These are phyloP conservation scores for Podila verticillata DNA, from an alignment of 192 early-diverging fungal genomes.

Conservation along the genomic window DNA sequence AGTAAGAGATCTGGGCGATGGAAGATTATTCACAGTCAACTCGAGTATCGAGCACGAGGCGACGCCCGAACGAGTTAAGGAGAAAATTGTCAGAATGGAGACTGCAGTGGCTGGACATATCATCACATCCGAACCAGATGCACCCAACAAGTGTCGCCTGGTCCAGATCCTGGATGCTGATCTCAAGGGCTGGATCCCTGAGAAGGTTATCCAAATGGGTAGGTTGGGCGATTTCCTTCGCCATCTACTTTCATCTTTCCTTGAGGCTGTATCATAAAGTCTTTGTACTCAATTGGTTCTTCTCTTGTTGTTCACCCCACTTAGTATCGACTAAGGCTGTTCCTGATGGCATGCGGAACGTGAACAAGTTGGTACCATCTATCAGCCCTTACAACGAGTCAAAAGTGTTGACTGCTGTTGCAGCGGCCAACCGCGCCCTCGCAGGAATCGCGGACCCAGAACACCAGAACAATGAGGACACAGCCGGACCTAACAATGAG, in stretches of 20 bases:
- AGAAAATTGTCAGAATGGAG: slow-evolving; percentile 47
- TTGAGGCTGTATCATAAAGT: too few species aligned
- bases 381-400: slow-evolving; percentile 11
- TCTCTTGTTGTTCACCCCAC: neutral
- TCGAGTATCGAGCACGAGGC: slow-evolving; percentile 34
- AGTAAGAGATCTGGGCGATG: slow-evolving; percentile 33
- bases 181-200: slow-evolving; percentile 54
- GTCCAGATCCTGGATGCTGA: slow-evolving; percentile 45
- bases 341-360: slow-evolving; percentile 37
- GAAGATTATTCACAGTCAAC: slow-evolving; percentile 26
- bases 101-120: slow-evolving; percentile 47
- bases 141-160: slow-evolving; percentile 38
- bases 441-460: neutral
- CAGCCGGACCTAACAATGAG: neutral
- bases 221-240: neutral
- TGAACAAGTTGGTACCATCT: slow-evolving; percentile 27
- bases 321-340: slow-evolving; percentile 49
- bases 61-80: slow-evolving; percentile 32
- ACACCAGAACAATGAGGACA: neutral
- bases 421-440: neutral
- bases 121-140: slow-evolving; percentile 30
- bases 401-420: slow-evolving; percentile 12
- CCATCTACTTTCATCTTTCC: neutral
- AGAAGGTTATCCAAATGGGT: slow-evolving; percentile 47
- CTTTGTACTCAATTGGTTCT: too few species aligned